Evolutionary conservation across 2,329 filamentous ascomycete genomes (phyloP), one percentile per base, ranked within the genome.

Genomic region (Trichoderma hamatum): DNA sequence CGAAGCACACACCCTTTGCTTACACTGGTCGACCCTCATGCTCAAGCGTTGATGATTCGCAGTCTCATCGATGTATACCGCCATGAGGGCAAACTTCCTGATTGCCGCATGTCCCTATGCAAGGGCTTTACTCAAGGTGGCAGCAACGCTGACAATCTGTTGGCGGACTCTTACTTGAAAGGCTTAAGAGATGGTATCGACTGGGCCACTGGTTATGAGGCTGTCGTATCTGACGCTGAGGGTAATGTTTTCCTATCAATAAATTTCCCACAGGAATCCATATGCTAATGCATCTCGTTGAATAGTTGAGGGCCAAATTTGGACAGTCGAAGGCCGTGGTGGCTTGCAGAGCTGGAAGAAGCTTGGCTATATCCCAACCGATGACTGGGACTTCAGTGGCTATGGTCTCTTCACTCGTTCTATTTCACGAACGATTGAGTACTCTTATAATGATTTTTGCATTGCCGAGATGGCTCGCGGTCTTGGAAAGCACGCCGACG

Each of bases 111-210:
- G 91, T 88, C 86, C 1, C 85, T 93, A 19, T 92, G 88, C 78
- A 93, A 92, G 75, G 92, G 92, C 0, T 92, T 85, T 76, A 92
- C 90, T 0, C 92, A 94, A 76, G 92, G 92, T 13, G 92, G 92
- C 0, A 92, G 89, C 1, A 93, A 94, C 71, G 90, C 91, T 2
- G 91, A 94, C 73, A 84, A 92, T 11, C 85, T 93, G 2, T 82
- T 93, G 11, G 88, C 85, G 1, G 91, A 93, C 74, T 86, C 90
- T 0, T 93, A 86, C 71, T 71, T 93, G n/a, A 94, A 94, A 76
- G 88, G 88, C 43, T 84, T 93, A 9, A 85, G 81, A 0, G 80
- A 84, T 13, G 88, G 85, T 7, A 84, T 94, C 3, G 89, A 86
- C 75, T 94, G 92, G 92, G 80, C 84, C 1, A 86, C 86, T 0